Percentiles rank a stretch among this genome's conserved stretches.
Evolutionary conservation across 129 eudicot species (phyloP).

Genomic region (Escallonia herrerae): DNA sequence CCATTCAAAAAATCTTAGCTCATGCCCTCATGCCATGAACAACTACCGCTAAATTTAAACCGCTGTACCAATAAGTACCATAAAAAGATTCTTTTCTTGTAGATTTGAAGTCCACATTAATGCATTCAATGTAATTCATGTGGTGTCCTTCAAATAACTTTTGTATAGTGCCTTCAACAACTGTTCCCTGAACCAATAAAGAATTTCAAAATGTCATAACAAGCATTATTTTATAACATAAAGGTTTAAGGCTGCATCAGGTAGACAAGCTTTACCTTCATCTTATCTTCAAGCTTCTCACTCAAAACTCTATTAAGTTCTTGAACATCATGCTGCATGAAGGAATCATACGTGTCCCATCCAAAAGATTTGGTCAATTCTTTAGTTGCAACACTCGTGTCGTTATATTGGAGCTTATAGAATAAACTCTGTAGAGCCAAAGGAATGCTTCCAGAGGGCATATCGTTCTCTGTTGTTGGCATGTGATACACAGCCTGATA

Average conservation of each 20-base stretch:
- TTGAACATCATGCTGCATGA: slow-evolving; percentile 99
- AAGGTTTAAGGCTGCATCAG: neutral
- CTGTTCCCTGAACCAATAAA: slow-evolving; percentile 69
- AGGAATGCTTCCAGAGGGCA: slow-evolving; percentile 89
- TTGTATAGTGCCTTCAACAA: slow-evolving; percentile 98
- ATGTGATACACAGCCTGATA: slow-evolving; percentile 97
- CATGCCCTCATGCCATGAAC: neutral
- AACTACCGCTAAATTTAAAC: neutral
- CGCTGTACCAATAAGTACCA: slow-evolving; percentile 38
- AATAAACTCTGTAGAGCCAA: slow-evolving; percentile 90
- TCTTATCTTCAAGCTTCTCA: slow-evolving; percentile 98
- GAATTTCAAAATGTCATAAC: slow-evolving; percentile 6
- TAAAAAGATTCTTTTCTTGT: slow-evolving; percentile 97
- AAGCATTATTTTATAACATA: slow-evolving; percentile 3
- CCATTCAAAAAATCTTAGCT: slow-evolving; percentile 2
- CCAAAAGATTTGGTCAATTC: slow-evolving; percentile 96
- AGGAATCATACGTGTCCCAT: slow-evolving; percentile 96
- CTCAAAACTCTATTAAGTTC: slow-evolving; percentile 88
- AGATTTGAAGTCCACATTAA: slow-evolving; percentile 88
- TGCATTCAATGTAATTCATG: slow-evolving; percentile 94
- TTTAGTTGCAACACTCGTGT: slow-evolving; percentile 95
- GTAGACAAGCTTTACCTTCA: slow-evolving; percentile 55
- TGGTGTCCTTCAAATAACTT: slow-evolving; percentile 96
- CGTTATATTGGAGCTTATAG: slow-evolving; percentile 90
- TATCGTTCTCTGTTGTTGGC: slow-evolving; percentile 99